A percentile compares a stretch with the other conserved stretches of the same genome.
These are phyloP conservation scores for Oryza glumipatula DNA, from an alignment of 176 grass and related monocot genomes.

Conservation along the genomic window DNA sequence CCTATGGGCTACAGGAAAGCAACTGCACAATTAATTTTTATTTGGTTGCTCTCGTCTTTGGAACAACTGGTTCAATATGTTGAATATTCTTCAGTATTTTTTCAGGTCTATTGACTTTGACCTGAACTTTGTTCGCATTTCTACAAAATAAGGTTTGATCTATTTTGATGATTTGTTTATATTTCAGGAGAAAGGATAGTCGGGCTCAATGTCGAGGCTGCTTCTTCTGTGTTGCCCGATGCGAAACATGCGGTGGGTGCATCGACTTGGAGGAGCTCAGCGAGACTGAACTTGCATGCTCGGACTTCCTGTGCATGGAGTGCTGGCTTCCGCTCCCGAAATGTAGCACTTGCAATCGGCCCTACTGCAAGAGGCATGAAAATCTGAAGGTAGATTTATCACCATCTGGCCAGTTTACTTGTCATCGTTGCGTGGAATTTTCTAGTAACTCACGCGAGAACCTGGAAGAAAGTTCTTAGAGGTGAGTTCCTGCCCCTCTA, in stretches of 20 bases:
- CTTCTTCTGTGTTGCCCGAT: conserved; percentile 84
- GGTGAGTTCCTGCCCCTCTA: neutral
- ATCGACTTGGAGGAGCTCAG: conserved; percentile 55
- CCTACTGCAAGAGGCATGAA: conserved; percentile 68
- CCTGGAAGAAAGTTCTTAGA: conserved; percentile 52
- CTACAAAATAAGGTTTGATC: conserved; percentile 14
- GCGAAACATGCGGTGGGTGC: conserved; percentile 85
- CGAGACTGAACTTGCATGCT: conserved; percentile 56
- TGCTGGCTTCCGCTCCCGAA: conserved; percentile 85
- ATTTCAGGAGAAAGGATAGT: conserved; percentile 59
- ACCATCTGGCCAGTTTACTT: conserved; percentile 50
- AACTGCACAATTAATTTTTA: conserved; percentile 34
- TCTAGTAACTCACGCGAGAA: neutral
- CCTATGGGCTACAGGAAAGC: conserved; percentile 41
- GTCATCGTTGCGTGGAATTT: conserved; percentile 62
- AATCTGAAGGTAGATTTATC: conserved; percentile 42
- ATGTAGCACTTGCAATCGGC: conserved; percentile 80
- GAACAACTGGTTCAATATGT: conserved; percentile 30
- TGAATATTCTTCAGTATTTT: conserved; percentile 21
- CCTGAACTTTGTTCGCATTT: conserved; percentile 11
- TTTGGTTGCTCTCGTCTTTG: conserved; percentile 41
- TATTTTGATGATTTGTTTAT: conserved; percentile 45
- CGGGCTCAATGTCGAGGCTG: conserved; percentile 62
- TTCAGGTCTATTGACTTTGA: conserved; percentile 41
- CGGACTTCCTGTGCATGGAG: conserved; percentile 71